These are phyloP conservation scores for Rubia peregrina DNA, from an alignment of 305 asterid genomes.

Conservation along the genomic window DNA sequence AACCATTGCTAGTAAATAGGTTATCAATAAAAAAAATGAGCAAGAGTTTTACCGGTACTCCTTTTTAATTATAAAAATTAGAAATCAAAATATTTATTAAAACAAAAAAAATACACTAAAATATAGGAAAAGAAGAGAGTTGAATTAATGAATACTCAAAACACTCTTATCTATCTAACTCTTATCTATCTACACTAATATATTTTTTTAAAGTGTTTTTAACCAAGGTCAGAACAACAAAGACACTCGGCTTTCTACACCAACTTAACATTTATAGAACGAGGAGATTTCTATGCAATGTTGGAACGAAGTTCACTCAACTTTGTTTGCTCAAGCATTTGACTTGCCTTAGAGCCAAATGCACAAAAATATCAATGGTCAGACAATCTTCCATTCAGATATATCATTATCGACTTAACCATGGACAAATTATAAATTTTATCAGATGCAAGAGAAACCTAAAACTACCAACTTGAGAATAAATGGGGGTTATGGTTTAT, in stretches of 20 bases:
- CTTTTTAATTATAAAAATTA: no score
- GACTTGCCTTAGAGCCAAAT: conserved; percentile 95
- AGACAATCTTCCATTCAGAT: conserved; percentile 5
- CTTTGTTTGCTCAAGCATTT: conserved; percentile 93
- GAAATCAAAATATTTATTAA: no score
- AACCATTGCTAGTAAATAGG: accelerated
- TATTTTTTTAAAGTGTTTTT: no score
- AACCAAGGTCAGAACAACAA: no score
- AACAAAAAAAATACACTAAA: no score
- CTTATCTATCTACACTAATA: no score
- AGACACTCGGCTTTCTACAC: no score
- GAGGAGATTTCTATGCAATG: conserved; percentile 93
- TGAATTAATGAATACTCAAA: no score
- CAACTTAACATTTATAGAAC: conserved; percentile 76
- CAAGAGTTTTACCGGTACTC: no score
- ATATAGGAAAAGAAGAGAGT: no score
- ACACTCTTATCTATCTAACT: no score
- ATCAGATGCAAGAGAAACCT: background rate
- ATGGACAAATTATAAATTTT: background rate
- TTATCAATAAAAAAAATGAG: no score
- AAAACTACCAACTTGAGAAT: conserved; percentile 66
- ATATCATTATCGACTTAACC: conserved; percentile 7
- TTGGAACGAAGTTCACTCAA: conserved; percentile 90
- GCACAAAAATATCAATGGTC: conserved; percentile 28
- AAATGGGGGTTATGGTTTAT: conserved; percentile 12